A percentile compares a stretch with the other conserved stretches of the same genome.
These are phyloP conservation scores for Plasmodium gallinaceum DNA, from an alignment of 169 alveolate genomes.

Conservation along the genomic window DNA sequence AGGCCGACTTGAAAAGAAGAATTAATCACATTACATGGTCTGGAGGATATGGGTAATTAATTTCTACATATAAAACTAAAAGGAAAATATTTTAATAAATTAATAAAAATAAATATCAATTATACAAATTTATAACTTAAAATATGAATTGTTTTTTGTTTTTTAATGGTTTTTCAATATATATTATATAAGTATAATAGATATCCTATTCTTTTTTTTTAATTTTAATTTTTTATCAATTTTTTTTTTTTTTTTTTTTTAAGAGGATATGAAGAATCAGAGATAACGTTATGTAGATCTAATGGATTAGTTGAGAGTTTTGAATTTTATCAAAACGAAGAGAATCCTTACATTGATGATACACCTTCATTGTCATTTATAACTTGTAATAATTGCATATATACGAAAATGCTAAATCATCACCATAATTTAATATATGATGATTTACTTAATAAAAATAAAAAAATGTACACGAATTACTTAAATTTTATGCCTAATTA, in stretches of 20 bases:
- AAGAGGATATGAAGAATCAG: conserved; percentile 75
- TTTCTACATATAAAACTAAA: not conserved
- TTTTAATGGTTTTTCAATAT: not conserved
- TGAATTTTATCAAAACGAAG: conserved; percentile 23
- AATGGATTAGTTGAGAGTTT: conserved; percentile 55
- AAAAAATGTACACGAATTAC: conserved; percentile 33
- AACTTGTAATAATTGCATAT: conserved; percentile 45
- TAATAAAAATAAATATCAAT: not conserved
- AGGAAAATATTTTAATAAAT: not conserved
- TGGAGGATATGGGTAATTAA: conserved; percentile 72
- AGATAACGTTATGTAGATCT: conserved; percentile 56
- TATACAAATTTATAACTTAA: not conserved
- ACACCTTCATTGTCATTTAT: conserved; percentile 31
- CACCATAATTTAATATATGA: conserved; percentile 59
- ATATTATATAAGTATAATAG: not conserved
- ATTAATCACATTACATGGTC: conserved; percentile 69
- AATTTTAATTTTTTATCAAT: not conserved
- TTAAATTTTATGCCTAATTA: conserved; percentile 47
- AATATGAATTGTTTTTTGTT: no score
- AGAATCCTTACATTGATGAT: conserved; percentile 20
- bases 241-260: conserved; percentile 9
- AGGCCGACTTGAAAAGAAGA: conserved; percentile 42
- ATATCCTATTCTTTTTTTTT: not conserved
- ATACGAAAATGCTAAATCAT: conserved; percentile 58
- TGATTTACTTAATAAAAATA: conserved; percentile 34